A percentile compares a stretch with the other conserved stretches of the same genome.
Evolutionary conservation across 352 stramenopile genomes (phyloP).

Genomic region (Phytophthora pluvialis): DNA sequence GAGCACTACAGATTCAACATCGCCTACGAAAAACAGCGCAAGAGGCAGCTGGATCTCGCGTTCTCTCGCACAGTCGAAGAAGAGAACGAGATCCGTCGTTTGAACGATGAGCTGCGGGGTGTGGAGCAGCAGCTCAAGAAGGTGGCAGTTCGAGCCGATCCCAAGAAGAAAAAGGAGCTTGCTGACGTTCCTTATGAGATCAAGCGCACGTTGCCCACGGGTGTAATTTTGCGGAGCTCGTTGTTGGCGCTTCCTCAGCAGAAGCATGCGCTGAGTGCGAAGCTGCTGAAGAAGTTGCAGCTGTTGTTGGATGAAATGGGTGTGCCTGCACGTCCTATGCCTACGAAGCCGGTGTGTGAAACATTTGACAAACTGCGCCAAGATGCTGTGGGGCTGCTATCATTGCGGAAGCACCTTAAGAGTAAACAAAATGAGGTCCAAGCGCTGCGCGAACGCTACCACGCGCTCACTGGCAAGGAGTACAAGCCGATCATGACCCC

Average conservation of each 20-base stretch:
- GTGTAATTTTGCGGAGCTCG: constrained; percentile 66
- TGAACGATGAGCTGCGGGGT: constrained; percentile 60
- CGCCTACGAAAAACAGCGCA: constrained; percentile 75
- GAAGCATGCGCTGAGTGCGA: constrained; percentile 61
- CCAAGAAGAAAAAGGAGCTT: constrained; percentile 80
- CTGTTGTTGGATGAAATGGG: constrained; percentile 72
- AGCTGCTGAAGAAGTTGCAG: constrained; percentile 74
- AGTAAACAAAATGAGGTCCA: constrained; percentile 63
- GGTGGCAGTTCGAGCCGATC: constrained; percentile 58
- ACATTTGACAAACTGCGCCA: constrained; percentile 67
- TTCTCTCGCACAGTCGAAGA: constrained; percentile 73
- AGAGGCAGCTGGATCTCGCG: constrained; percentile 64
- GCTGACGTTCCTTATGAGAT: constrained; percentile 67
- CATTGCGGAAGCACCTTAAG: constrained; percentile 64
- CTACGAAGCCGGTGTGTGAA: constrained; percentile 68
- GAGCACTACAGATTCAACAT: constrained; percentile 68
- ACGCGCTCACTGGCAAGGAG: constrained; percentile 56
- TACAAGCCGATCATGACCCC: constrained; percentile 54
- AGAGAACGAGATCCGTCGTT: constrained; percentile 63
- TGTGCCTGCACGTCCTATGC: constrained; percentile 71
- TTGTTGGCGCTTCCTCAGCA: constrained; percentile 56
- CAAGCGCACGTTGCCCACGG: constrained; percentile 51
- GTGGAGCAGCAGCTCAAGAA: constrained; percentile 81
- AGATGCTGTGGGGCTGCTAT: constrained; percentile 61
- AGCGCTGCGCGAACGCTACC: constrained; percentile 57